Conservation (phyloP, 2,329 filamentous ascomycete species). For the Drechslera avenae region DNA sequence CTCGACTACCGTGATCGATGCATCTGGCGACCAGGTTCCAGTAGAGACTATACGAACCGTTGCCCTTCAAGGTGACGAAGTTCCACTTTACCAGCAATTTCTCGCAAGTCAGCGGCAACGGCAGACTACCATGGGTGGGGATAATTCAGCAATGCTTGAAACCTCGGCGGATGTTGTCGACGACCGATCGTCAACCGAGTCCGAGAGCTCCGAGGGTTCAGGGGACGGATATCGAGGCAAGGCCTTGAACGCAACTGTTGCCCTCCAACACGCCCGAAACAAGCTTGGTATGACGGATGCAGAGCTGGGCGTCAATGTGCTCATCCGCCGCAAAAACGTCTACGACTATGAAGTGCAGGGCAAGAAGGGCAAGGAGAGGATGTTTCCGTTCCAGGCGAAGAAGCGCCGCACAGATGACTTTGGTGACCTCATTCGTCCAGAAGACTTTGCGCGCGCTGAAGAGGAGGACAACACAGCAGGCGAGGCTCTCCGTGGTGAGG, state of each 20-base stretch:
- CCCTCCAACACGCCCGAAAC: conserved; percentile 75
- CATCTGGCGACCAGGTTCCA: conserved; percentile 57
- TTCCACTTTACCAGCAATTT: conserved; percentile 87
- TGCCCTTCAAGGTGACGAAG: conserved; percentile 74
- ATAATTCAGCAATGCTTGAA: conserved; percentile 67
- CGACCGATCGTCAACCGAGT: conserved; percentile 84
- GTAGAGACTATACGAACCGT: conserved; percentile 56
- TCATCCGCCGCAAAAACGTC: conserved; percentile 86
- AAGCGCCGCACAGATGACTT: conserved; percentile 86
- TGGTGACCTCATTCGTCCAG: conserved; percentile 88
- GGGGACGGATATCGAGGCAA: conserved; percentile 78
- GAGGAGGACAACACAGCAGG: conserved; percentile 80
- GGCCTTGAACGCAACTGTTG: conserved; percentile 84
- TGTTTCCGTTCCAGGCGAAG: conserved; percentile 85
- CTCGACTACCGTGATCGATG: conserved; percentile 65
- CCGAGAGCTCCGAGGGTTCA: conserved; percentile 84
- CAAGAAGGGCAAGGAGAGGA: conserved; percentile 88
- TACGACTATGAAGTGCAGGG: conserved; percentile 91
- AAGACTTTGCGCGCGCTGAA: conserved; percentile 91
- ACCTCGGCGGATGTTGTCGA: conserved; percentile 75
- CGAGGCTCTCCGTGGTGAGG: conserved; percentile 62
- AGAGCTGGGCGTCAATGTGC: conserved; percentile 87
- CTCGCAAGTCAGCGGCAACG: conserved; percentile 85
- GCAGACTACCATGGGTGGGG: conserved; percentile 76
- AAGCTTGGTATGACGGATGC: conserved; percentile 87